Evolutionary conservation across 352 stramenopile species (phyloP).

Genomic region (Phytophthora ohioensis): DNA sequence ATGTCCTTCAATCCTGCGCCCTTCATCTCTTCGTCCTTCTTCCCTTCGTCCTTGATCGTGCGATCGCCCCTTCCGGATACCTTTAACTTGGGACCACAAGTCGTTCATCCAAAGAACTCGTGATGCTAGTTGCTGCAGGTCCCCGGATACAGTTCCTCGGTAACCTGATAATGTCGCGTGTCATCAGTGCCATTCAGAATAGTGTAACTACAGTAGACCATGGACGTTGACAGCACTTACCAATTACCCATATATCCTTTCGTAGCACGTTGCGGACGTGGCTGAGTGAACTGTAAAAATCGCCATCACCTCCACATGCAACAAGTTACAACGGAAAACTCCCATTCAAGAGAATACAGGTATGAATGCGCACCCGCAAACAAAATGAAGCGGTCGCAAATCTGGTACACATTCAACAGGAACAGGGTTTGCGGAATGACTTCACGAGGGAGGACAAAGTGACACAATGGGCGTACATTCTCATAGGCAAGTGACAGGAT

Average conservation of each 20-base stretch:
- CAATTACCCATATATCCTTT: slow-evolving; percentile 89
- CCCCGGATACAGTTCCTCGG: slow-evolving; percentile 71
- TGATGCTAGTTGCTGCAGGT: slow-evolving; percentile 82
- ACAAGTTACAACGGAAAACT: slow-evolving; percentile 2
- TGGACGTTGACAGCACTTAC: slow-evolving; percentile 43
- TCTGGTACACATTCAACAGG: slow-evolving; percentile 44
- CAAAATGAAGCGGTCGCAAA: slow-evolving; percentile 85
- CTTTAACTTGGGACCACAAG: slow-evolving; percentile 63
- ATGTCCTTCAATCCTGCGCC: not conserved
- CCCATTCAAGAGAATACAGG: not conserved
- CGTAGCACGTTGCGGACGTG: slow-evolving; percentile 81
- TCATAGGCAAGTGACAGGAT: slow-evolving; percentile 88
- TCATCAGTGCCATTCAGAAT: not conserved
- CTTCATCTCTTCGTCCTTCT: slow-evolving; percentile 27
- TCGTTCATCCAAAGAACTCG: slow-evolving; percentile 82
- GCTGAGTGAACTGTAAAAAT: slow-evolving; percentile 90
- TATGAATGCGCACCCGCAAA: slow-evolving; percentile 62
- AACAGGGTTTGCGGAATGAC: slow-evolving; percentile 10
- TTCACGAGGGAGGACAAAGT: slow-evolving; percentile 5
- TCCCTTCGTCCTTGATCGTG: slow-evolving; percentile 23
- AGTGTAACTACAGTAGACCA: not conserved
- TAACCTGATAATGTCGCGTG: slow-evolving; percentile 53
- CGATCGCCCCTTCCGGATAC: slow-evolving; percentile 6
- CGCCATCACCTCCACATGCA: slow-evolving; percentile 68
- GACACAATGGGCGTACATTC: slow-evolving; percentile 55